Evolutionary conservation across 306 rosid genomes (phyloP), one percentile per base, ranked within the genome.

Genomic region (Alnus rubra): DNA sequence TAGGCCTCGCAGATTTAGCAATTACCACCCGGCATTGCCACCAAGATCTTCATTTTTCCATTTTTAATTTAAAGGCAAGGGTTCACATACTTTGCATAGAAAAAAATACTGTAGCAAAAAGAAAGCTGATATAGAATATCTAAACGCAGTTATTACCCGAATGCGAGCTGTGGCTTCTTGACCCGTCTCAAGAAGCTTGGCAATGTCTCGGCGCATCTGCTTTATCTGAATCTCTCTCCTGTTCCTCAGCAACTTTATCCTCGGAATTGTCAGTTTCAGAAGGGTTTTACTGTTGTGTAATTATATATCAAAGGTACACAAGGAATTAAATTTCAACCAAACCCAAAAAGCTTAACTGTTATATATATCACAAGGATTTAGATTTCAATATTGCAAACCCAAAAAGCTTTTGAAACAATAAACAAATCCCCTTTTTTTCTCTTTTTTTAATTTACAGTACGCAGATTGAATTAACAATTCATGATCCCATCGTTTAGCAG

Each of bases 121-220:
- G n/a, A 51, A 30, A 50, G 19, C 58, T 44, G 28, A 19, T 7
- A n/a, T 11, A 28, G 15, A 59, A 9, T 28, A 59, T 59, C 65
- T 59, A 59, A 59, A 28, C 52, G 18, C 53, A 1, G 4, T 44
- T 4, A 63, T 49, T 88, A 95, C 98, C 89, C 98, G 87, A 58
- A 95, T 91, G 7, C 98, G 94, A 81, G 98, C 98, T 2, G 98
- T 95, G 82, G 98, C 98, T 86, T 95, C 98, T 83, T 95, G 98
- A 64, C 98, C 97, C 74, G 98, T 92, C 87, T 93, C 98, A 81
- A 95, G 98, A 78, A 95, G 92, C 91, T 95, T 95, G 82, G 97
- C 97, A 80, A 95, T 93, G 35, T 93, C 98, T 3, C 96, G 93
- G 12, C 98, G 92, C 98, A 93, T 95, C 86, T 92, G 95, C 88